Evolutionary conservation across 2,329 filamentous ascomycete genomes (phyloP).

Genomic region (Neobulgaria alba): DNA sequence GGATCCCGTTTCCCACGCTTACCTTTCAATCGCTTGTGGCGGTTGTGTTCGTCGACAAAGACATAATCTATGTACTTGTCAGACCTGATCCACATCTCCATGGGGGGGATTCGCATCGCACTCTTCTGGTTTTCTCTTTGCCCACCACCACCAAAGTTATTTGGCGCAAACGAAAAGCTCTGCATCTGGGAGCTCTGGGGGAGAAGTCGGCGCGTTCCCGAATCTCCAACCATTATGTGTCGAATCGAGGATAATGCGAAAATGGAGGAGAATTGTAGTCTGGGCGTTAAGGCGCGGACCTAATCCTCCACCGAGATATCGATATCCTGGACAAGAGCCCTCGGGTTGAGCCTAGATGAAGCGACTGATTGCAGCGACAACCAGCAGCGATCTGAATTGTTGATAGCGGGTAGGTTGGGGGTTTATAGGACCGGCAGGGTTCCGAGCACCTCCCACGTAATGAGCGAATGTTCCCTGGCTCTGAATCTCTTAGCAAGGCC

Average conservation of each 20-base stretch:
- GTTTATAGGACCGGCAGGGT: conserved; percentile 15
- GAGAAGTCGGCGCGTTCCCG: conserved; percentile 51
- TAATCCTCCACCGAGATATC: background rate
- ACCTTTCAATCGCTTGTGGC: conserved; percentile 95
- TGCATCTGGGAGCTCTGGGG: conserved; percentile 64
- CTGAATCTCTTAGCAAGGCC: conserved; percentile 19
- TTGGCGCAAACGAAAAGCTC: conserved; percentile 67
- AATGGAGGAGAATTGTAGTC: background rate
- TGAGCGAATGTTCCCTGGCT: conserved; percentile 17
- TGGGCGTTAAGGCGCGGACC: background rate
- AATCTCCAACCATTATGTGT: conserved; percentile 52
- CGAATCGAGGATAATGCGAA: background rate
- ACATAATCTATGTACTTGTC: conserved; percentile 69
- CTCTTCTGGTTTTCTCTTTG: conserved; percentile 76
- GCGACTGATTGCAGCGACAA: conserved; percentile 7
- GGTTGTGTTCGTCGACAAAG: conserved; percentile 97
- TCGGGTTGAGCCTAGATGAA: conserved; percentile 6
- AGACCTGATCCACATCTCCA: conserved; percentile 16
- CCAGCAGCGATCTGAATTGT: conserved; percentile 10
- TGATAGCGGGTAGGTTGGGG: conserved; percentile 17
- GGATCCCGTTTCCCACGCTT: conserved; percentile 21
- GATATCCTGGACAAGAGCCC: conserved; percentile 1
- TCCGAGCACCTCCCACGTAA: conserved; percentile 14
- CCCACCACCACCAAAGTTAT: conserved; percentile 37
- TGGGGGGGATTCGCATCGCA: conserved; percentile 36